Conservation (phyloP, 1,139 yeast genomes). For the Diutina neorugosa region DNA sequence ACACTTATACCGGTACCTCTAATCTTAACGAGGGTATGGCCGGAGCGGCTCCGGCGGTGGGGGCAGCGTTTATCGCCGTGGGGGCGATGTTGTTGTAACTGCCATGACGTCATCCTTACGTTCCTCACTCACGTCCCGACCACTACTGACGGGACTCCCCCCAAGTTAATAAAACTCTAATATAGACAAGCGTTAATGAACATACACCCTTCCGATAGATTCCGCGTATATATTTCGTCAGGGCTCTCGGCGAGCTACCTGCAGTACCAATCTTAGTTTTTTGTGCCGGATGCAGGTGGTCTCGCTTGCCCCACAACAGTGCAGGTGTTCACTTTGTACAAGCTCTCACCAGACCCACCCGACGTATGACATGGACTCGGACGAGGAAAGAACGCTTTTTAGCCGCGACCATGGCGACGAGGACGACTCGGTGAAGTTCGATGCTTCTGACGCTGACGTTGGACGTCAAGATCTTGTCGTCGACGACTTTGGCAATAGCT, state of each 20-base stretch:
- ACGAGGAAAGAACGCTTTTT: slow-evolving; percentile 2
- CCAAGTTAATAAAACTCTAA: no score
- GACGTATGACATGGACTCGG: slow-evolving; percentile 2
- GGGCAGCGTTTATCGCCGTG: not conserved
- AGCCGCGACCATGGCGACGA: not conserved
- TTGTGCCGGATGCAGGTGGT: not conserved
- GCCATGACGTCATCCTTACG: not conserved
- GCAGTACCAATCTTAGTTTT: no score
- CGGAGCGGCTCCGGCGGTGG: not conserved
- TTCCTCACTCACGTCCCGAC: no score
- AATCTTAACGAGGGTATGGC: not conserved
- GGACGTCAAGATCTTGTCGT: not conserved
- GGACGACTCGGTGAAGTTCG: not conserved
- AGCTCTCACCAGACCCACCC: not conserved
- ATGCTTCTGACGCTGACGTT: not conserved
- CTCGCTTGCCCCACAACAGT: not conserved
- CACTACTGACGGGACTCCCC: no score
- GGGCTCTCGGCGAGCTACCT: no score
- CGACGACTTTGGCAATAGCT: slow-evolving; percentile 26
- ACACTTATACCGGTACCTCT: not conserved
- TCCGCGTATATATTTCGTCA: no score
- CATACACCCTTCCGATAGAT: no score
- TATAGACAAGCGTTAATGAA: no score
- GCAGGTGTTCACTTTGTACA: not conserved
- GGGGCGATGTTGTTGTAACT: not conserved